Percentiles rank a stretch among this genome's conserved stretches.
These are phyloP conservation scores for Dunaliella salina DNA, from an alignment of 163 green algal species.

Conservation along the genomic window DNA sequence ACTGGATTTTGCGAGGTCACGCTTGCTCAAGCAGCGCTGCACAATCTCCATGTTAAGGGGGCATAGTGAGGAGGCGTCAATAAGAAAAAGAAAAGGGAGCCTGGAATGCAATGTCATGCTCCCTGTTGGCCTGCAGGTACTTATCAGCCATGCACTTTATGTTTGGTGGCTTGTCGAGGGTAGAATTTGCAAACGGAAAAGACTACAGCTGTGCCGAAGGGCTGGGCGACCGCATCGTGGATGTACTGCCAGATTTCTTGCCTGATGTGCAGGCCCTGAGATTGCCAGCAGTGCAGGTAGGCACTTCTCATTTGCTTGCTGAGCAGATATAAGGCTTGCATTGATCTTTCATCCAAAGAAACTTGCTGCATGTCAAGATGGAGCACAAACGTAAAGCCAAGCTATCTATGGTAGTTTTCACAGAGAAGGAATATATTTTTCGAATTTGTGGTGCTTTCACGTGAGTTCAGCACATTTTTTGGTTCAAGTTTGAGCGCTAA, in stretches of 20 bases:
- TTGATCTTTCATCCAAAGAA: neutral
- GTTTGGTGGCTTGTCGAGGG: conserved; percentile 28
- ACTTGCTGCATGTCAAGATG: neutral
- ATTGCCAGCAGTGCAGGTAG: neutral
- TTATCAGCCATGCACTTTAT: conserved; percentile 39
- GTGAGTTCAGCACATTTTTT: too few species aligned
- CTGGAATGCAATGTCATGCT: too few species aligned
- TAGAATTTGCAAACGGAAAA: conserved; percentile 21
- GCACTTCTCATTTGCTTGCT: neutral
- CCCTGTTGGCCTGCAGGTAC: conserved; percentile 11
- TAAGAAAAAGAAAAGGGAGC: too few species aligned
- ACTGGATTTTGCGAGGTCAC: too few species aligned
- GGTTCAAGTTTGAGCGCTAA: too few species aligned
- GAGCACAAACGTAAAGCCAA: neutral
- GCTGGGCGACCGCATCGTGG: conserved; percentile 14
- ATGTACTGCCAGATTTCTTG: conserved; percentile 26
- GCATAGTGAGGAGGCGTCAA: too few species aligned
- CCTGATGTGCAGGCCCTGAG: conserved; percentile 13
- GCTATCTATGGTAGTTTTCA: neutral
- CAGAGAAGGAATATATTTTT: too few species aligned
- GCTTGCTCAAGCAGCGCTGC: too few species aligned
- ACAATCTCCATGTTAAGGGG: too few species aligned
- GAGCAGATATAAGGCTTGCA: neutral
- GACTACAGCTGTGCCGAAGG: conserved; percentile 23
- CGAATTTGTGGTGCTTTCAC: too few species aligned